Conservation (phyloP, 345 rosid genomes). For the Murraya paniculata region DNA sequence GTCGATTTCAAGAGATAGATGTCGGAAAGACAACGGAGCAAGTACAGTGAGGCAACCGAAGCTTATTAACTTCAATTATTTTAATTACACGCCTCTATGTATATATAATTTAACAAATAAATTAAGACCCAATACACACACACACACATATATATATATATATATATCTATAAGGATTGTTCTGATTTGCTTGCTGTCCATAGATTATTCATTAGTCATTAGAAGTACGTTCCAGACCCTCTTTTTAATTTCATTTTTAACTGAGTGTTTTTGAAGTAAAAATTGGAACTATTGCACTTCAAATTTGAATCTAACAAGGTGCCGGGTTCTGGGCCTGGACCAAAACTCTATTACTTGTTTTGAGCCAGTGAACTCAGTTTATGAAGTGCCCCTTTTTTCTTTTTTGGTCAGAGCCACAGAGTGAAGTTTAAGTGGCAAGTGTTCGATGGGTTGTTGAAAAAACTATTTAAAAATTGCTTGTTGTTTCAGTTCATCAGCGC, state of each 20-base stretch:
- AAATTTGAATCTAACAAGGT: background rate
- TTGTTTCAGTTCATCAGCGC: background rate
- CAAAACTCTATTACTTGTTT: background rate
- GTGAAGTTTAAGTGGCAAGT: background rate
- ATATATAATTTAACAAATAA: background rate
- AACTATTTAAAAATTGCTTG: background rate
- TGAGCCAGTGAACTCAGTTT: background rate
- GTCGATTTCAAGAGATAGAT: no score
- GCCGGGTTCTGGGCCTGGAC: background rate
- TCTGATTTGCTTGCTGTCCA: background rate
- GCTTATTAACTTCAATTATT: constrained; percentile 7
- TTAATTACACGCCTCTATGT: background rate
- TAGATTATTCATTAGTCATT: background rate
- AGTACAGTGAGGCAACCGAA: background rate
- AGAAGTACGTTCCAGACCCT: no score
- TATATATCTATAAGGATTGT: background rate
- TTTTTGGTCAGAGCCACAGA: background rate
- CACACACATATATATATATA: background rate
- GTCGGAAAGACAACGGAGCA: background rate
- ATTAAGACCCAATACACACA: background rate
- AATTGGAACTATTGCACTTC: no score
- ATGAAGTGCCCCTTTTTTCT: no score
- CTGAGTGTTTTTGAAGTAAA: no score
- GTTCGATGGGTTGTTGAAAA: constrained; percentile 24
- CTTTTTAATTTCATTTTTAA: no score